A percentile compares a stretch with the other conserved stretches of the same genome.
Conservation (phyloP, 306 rosid species). For the Oxytropis ochrocephala region DNA sequence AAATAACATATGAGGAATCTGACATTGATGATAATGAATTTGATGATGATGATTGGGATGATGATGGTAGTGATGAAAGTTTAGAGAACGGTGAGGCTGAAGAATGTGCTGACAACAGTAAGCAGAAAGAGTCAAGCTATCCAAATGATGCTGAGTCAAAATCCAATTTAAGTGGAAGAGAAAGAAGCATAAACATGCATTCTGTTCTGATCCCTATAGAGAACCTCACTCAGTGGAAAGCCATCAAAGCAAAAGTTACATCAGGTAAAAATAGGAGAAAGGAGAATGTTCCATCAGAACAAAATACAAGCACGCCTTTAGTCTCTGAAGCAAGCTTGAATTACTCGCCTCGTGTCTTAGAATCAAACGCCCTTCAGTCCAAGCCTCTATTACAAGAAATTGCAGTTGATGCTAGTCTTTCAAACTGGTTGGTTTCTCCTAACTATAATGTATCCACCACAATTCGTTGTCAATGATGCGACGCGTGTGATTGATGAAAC, state of each 20-base stretch:
- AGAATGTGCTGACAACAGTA: constrained; percentile 24
- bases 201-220: constrained; percentile 75
- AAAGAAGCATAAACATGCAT: constrained; percentile 28
- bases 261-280: constrained; percentile 46
- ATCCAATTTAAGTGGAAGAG: constrained; percentile 28
- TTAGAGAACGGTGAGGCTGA: constrained; percentile 18
- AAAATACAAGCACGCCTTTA: constrained; percentile 15
- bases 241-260: constrained; percentile 64
- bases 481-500: not conserved
- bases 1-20: constrained; percentile 19
- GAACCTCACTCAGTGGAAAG: constrained; percentile 82
- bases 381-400: constrained; percentile 55
- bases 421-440: constrained; percentile 64
- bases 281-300: constrained; percentile 44
- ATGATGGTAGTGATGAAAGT: not conserved
- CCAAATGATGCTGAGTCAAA: constrained; percentile 38
- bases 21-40: constrained; percentile 32
- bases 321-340: constrained; percentile 24
- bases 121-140: constrained; percentile 20
- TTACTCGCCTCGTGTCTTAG: constrained; percentile 20
- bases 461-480: constrained; percentile 38
- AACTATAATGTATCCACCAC: constrained; percentile 24
- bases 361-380: constrained; percentile 32
- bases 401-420: constrained; percentile 68
- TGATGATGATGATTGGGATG: constrained; percentile 9